A percentile compares a stretch with the other conserved stretches of the same genome.
Evolutionary conservation across 257 asterid species (phyloP).

Genomic region (Osmanthus fragrans): DNA sequence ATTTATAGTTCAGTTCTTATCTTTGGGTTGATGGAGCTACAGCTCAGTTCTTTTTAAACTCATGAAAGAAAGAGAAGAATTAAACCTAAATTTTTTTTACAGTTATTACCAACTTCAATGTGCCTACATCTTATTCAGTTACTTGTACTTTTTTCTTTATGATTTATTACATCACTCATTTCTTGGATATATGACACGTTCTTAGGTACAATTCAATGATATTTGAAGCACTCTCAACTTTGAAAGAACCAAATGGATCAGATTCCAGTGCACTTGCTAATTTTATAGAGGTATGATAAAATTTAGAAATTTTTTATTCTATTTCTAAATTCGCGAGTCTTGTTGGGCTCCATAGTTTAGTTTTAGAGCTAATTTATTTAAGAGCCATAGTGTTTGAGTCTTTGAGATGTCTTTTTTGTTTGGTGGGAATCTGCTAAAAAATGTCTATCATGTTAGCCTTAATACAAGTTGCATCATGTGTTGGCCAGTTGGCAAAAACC

Average conservation of each 20-base stretch:
- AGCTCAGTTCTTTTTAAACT: background rate
- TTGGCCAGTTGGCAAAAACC: background rate
- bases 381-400: background rate
- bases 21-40: background rate
- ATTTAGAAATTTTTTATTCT: background rate
- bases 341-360: too few relatives aligned
- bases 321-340: background rate
- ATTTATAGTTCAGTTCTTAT: background rate
- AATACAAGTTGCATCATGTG: background rate
- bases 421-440: background rate
- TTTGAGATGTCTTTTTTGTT: background rate
- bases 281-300: constrained; percentile 65
- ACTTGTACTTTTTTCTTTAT: background rate
- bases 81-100: background rate
- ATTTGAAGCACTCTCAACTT: constrained; percentile 70
- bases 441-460: background rate
- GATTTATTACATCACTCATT: constrained; percentile 8
- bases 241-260: constrained; percentile 64
- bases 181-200: constrained; percentile 14
- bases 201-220: constrained; percentile 71
- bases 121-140: background rate
- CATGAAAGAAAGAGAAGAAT: constrained; percentile 5
- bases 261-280: constrained; percentile 62
- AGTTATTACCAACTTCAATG: background rate
- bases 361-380: too few relatives aligned